These are phyloP conservation scores for Aspergillus sclerotiicarbonarius DNA, from an alignment of 495 filamentous ascomycete genomes.

Conservation along the genomic window DNA sequence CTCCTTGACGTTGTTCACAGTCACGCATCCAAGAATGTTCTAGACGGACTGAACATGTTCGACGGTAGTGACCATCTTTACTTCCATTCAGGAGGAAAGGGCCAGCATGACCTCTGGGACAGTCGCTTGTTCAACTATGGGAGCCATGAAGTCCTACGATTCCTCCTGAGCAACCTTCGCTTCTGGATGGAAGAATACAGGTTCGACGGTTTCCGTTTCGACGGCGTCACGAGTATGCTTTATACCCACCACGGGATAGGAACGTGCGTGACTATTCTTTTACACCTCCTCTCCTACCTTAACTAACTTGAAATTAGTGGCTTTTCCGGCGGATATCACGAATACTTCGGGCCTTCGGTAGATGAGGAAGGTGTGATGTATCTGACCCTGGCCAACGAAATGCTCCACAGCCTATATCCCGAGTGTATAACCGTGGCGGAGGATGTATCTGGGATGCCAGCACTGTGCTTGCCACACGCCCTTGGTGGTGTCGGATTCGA, in stretches of 20 bases:
- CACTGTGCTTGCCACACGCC: slow-evolving; percentile 78
- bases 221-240: slow-evolving; percentile 97
- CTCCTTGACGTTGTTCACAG: slow-evolving; percentile 96
- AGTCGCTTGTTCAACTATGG: slow-evolving; percentile 97
- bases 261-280: slow-evolving; percentile 63
- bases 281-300: not conserved
- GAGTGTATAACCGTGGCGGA: slow-evolving; percentile 88
- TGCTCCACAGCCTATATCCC: slow-evolving; percentile 87
- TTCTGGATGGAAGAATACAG: slow-evolving; percentile 99
- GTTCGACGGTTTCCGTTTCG: slow-evolving; percentile 97
- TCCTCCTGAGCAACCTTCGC: slow-evolving; percentile 89
- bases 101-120: slow-evolving; percentile 91
- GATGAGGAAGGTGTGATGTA: slow-evolving; percentile 96
- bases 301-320: slow-evolving; percentile 54
- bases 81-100: slow-evolving; percentile 83
- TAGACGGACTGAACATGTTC: slow-evolving; percentile 91
- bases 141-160: slow-evolving; percentile 87
- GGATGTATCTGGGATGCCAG: slow-evolving; percentile 98
- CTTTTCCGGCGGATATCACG: slow-evolving; percentile 97
- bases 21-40: slow-evolving; percentile 94
- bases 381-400: slow-evolving; percentile 93
- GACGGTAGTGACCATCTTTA: slow-evolving; percentile 94
- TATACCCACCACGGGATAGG: slow-evolving; percentile 96
- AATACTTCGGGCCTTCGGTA: slow-evolving; percentile 92
- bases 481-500: slow-evolving; percentile 94